Evolutionary conservation across 345 rosid genomes (phyloP).

Genomic region (Moringa oleifera): DNA sequence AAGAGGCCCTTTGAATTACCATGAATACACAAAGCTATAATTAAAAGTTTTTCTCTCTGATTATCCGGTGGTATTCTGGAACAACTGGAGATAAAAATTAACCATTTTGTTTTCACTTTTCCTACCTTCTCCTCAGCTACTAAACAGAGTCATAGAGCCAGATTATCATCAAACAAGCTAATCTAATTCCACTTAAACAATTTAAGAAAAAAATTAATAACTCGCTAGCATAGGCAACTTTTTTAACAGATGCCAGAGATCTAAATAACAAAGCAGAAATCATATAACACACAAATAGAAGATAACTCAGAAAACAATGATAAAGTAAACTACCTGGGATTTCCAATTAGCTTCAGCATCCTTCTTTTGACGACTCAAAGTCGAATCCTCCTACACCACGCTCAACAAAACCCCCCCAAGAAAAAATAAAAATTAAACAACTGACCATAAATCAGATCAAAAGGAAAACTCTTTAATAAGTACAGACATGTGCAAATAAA

Average conservation of each 20-base stretch:
- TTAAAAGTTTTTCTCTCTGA: neutral
- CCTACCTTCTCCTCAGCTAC: neutral
- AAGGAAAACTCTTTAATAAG: neutral
- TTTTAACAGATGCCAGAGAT: neutral
- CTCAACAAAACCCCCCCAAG: neutral
- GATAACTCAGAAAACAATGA: neutral
- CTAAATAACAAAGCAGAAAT: neutral
- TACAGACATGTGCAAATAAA: neutral
- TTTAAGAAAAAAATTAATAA: no score
- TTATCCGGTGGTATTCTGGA: no score
- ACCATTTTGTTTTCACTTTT: no score
- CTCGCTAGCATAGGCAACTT: no score
- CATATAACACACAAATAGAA: constrained; percentile 5
- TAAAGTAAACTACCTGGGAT: constrained; percentile 52
- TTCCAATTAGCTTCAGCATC: constrained; percentile 99
- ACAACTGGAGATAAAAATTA: no score
- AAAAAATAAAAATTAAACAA: neutral
- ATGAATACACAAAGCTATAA: neutral
- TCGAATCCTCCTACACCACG: constrained; percentile 68
- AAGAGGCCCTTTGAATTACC: neutral
- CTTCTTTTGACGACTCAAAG: constrained; percentile 80
- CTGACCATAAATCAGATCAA: neutral
- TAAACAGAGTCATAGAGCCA: neutral
- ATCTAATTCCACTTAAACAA: no score
- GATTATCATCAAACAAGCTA: no score